These are phyloP conservation scores for Echinosophora koreensis DNA, from an alignment of 306 rosid species.

Conservation along the genomic window DNA sequence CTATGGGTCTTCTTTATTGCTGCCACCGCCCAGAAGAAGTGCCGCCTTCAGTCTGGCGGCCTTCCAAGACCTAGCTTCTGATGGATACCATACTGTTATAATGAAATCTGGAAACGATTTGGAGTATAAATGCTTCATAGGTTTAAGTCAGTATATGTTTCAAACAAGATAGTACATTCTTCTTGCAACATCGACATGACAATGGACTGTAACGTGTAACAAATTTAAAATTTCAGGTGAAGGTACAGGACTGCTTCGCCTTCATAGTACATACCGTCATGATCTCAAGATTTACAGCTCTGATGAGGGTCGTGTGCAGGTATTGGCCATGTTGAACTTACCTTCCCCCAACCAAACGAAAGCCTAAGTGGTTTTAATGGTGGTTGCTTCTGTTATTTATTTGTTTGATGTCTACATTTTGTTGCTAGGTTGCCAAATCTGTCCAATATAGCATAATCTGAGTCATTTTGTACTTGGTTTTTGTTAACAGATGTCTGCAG, in stretches of 20 bases:
- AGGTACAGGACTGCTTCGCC: slow-evolving; percentile 98
- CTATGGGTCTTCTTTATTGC: no score
- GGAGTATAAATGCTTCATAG: neutral
- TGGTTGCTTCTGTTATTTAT: slow-evolving; percentile 3
- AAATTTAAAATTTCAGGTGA: slow-evolving; percentile 72
- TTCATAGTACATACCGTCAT: slow-evolving; percentile 97
- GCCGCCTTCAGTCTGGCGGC: no score
- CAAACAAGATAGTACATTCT: slow-evolving; percentile 20
- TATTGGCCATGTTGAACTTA: slow-evolving; percentile 44
- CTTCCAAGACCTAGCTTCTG: no score
- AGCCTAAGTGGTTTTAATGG: slow-evolving; percentile 18
- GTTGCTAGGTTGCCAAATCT: slow-evolving; percentile 35
- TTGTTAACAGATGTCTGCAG: slow-evolving; percentile 95
- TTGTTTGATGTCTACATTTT: slow-evolving; percentile 35
- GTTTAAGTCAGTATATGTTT: slow-evolving; percentile 12
- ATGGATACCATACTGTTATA: no score
- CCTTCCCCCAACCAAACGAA: slow-evolving; percentile 23
- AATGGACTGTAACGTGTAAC: slow-evolving; percentile 37
- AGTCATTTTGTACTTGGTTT: slow-evolving; percentile 43
- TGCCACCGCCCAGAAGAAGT: no score
- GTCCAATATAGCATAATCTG: slow-evolving; percentile 36
- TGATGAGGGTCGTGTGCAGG: slow-evolving; percentile 99
- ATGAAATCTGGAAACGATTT: neutral
- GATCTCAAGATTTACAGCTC: slow-evolving; percentile 98
- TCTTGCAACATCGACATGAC: slow-evolving; percentile 33